A percentile compares a stretch with the other conserved stretches of the same genome.
These are phyloP conservation scores for Amanita rimosa DNA, from an alignment of 768 basidiomycete genomes.

Conservation along the genomic window DNA sequence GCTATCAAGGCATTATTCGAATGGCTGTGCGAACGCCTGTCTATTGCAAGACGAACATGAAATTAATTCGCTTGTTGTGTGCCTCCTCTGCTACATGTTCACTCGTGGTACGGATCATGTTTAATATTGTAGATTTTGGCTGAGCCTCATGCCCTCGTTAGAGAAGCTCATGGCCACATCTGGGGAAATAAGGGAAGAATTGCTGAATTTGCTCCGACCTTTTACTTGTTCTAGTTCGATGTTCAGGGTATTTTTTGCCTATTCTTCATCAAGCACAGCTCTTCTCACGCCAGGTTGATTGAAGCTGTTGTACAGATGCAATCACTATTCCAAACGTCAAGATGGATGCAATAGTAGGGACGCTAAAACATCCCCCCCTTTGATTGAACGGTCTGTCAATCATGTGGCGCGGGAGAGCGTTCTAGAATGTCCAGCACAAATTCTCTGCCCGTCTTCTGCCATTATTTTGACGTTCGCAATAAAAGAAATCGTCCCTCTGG, in stretches of 20 bases:
- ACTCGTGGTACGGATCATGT: constrained; percentile 20
- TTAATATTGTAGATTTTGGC: constrained; percentile 4
- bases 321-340: background rate
- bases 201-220: constrained; percentile 31
- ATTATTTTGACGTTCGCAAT: constrained; percentile 44
- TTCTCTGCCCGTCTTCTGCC: constrained; percentile 32
- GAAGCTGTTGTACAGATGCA: constrained; percentile 1
- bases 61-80: constrained; percentile 22
- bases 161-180: constrained; percentile 24
- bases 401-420: background rate
- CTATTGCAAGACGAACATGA: constrained; percentile 6
- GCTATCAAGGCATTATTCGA: constrained; percentile 13
- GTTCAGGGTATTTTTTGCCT: constrained; percentile 15
- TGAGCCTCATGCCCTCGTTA: constrained; percentile 11
- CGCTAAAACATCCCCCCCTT: background rate
- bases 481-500: constrained; percentile 31
- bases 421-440: constrained; percentile 6
- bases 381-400: background rate
- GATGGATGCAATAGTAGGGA: background rate
- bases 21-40: constrained; percentile 2
- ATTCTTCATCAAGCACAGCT: constrained; percentile 7
- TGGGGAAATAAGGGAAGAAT: constrained; percentile 24
- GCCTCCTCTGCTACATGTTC: constrained; percentile 29
- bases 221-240: constrained; percentile 18
- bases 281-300: constrained; percentile 11